Evolutionary conservation across 2,329 filamentous ascomycete genomes (phyloP), one percentile per base, ranked within the genome.

Genomic region (Nemania serpens): DNA sequence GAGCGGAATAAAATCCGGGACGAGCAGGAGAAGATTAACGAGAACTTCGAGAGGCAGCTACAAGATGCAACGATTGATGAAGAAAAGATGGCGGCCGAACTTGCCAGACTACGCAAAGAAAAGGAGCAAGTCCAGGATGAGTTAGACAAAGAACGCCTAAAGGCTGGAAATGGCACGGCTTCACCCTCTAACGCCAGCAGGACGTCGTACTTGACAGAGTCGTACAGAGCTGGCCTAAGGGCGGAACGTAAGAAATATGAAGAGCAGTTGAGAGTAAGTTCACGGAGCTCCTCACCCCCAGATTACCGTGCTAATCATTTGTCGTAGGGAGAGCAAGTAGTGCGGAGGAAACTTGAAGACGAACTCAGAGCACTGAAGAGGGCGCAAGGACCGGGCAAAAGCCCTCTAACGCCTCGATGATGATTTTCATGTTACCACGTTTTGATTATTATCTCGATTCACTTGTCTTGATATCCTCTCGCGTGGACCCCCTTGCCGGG

Each of bases 241-340:
- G 68, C 71, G 15, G 72, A 74, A 62, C 67, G 73, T 55, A 74
- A 73, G 71, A 75, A 74, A 51, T 70, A 73, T 59, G 73, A 74
- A 55, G 72, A 75, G 58, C 72, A 73, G 56, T 52, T 75, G 60
- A 74, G 63, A 54, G 73, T 75, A 71, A 55, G 71, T 71, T 22
- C 39, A 29, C 20, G 18, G 22, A 54, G 33, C 10, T 52, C 18
- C 20, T 2, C 13, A 5, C 15, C 20, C n/a, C 20, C 15, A 10
- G 1, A n/a, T 33, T 22, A 15, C 29, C 17, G 41, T 56, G 45
- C 69, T 71, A 61, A 71, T 63, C 37, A 2, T 34, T 46, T 18
- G 5, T 57, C 17, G 3, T 49, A 75, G 73, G 66, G 66, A 62
- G 73, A 74, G 61, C 72, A 73, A 68, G 70, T 68, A 64, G 48